phyloP scores from a whole-genome alignment of 1,284 basidiomycete genomes.

The Athelia psychrophila region DNA sequence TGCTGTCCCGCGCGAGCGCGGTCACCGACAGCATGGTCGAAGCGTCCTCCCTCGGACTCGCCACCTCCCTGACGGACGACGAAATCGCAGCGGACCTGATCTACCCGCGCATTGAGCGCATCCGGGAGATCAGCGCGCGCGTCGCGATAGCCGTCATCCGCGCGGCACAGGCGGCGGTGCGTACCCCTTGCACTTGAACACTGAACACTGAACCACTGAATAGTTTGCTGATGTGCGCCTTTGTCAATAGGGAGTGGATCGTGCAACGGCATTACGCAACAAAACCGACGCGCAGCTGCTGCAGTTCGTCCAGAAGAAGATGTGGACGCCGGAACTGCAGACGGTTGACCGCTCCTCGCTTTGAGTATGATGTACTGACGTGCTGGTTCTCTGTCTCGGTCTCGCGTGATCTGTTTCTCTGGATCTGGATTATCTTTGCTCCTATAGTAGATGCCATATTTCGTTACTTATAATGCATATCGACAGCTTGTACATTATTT shows the following conservation, averaged over 20 bases:
- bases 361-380: too few relatives aligned
- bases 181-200: constrained; percentile 18
- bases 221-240: constrained; percentile 5
- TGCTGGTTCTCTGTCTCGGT: too few relatives aligned
- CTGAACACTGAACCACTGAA: too few relatives aligned
- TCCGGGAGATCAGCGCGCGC: constrained; percentile 78
- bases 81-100: constrained; percentile 67
- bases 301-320: constrained; percentile 54
- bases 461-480: too few relatives aligned
- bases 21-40: constrained; percentile 85
- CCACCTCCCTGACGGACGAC: constrained; percentile 70
- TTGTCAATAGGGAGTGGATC: constrained; percentile 57
- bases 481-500: too few relatives aligned
- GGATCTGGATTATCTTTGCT: too few relatives aligned
- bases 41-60: constrained; percentile 73
- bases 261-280: constrained; percentile 47
- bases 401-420: too few relatives aligned
- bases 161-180: constrained; percentile 71
- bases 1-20: constrained; percentile 61
- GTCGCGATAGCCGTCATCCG: constrained; percentile 77
- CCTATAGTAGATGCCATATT: too few relatives aligned
- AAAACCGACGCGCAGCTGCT: constrained; percentile 57
- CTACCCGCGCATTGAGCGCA: constrained; percentile 77
- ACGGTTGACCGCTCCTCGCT: too few relatives aligned
- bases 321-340: constrained; percentile 64